Evolutionary conservation across 2,329 filamentous ascomycete species (phyloP).

Genomic region (Diaporthe sp.): DNA sequence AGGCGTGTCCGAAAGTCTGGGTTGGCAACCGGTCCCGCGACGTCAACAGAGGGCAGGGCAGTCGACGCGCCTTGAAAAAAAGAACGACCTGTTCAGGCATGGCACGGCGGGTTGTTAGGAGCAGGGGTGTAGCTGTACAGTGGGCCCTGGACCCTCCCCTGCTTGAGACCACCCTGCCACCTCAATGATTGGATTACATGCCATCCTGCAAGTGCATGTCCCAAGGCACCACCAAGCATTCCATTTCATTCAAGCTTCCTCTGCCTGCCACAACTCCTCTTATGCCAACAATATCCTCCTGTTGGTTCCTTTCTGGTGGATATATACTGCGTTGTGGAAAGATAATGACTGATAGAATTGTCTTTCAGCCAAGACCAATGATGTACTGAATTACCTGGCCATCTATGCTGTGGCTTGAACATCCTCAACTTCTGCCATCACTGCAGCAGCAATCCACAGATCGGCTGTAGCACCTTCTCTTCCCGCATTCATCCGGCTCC

Average conservation of each 20-base stretch:
- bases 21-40: conserved; percentile 3
- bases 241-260: background rate
- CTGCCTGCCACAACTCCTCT: background rate
- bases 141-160: background rate
- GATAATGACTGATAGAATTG: background rate
- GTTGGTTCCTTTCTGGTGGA: background rate
- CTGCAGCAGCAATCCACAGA: background rate
- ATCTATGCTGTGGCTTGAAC: background rate
- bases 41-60: conserved; percentile 32
- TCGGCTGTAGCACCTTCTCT: background rate
- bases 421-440: background rate
- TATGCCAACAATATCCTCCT: background rate
- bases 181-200: conserved; percentile 14
- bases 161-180: background rate
- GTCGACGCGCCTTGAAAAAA: conserved; percentile 35
- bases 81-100: conserved; percentile 11
- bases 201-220: background rate
- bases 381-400: background rate
- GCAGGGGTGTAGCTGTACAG: conserved; percentile 17
- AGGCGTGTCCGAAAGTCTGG: conserved; percentile 26
- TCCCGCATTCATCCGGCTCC: background rate
- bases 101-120: background rate
- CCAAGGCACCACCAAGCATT: background rate
- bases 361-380: background rate
- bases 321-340: background rate